A percentile compares a stretch with the other conserved stretches of the same genome.
These are phyloP conservation scores for Penicillium aurantiogriseum DNA, from an alignment of 2,329 filamentous ascomycete species.

Conservation along the genomic window DNA sequence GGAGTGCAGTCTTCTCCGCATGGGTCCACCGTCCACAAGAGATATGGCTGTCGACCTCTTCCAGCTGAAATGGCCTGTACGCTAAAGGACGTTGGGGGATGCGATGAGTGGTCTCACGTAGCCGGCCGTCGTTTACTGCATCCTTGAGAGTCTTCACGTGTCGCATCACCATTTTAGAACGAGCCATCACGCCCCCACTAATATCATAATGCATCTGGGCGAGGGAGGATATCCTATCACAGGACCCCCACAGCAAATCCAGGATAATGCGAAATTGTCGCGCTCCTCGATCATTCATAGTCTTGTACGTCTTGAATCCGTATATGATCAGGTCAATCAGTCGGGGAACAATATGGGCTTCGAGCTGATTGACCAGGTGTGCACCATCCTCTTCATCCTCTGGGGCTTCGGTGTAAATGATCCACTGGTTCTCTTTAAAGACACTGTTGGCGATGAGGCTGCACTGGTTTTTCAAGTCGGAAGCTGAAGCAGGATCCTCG, in stretches of 20 bases:
- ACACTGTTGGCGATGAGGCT: conserved; percentile 4
- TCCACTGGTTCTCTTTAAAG: conserved; percentile 6
- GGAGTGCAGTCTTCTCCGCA: not conserved
- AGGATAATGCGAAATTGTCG: conserved; percentile 8
- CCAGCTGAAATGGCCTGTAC: conserved; percentile 2
- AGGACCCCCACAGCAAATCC: conserved; percentile 12
- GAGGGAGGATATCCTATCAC: conserved; percentile 3
- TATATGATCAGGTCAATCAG: conserved; percentile 12
- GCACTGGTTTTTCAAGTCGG: not conserved
- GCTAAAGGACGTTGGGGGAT: not conserved
- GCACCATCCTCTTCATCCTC: not conserved
- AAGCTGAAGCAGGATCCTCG: not conserved
- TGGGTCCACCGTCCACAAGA: conserved; percentile 1
- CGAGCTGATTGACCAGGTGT: conserved; percentile 15
- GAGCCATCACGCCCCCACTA: not conserved
- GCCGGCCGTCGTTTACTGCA: conserved; percentile 2
- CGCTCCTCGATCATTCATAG: not conserved
- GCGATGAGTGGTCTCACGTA: not conserved
- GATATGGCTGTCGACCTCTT: conserved; percentile 1
- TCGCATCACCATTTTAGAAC: not conserved
- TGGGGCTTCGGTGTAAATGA: conserved; percentile 11
- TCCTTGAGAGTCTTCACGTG: conserved; percentile 4
- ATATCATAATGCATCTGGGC: not conserved
- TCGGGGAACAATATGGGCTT: conserved; percentile 17
- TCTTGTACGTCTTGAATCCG: conserved; percentile 13